Evolutionary conservation across 371 early-diverging fungal genomes (phyloP), one percentile per base, ranked within the genome.

Genomic region (Mortierella polycephala): DNA sequence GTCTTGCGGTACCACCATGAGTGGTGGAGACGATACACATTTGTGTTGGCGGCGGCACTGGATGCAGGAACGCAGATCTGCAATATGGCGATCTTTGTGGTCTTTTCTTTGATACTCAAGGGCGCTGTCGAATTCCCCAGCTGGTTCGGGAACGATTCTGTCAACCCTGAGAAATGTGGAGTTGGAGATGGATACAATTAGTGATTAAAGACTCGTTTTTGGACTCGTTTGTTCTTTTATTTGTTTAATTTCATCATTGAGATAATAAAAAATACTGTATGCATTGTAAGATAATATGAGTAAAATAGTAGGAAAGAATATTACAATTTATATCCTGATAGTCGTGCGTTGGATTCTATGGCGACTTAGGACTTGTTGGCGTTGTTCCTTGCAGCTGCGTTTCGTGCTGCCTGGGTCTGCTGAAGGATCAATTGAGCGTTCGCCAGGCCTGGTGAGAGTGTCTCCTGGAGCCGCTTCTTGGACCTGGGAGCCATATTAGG

Each of bases 21-120:
- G 13, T 82, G 82, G 82, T 82, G 79, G 77, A 45, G 70, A 40
- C 67, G 82, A 39, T 81, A 82, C 50, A 82, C 81, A 42, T 81
- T 79, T 61, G 73, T 82, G 23, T 56, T 84, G 45, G 74, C 81
- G 0, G 83, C 84, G 11, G 83, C 81, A 11, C 60, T 83, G 37
- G 82, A 84, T 68, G 74, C 79, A 1, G 80, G 83, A 4, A 67
- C 82, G 5, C 76, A 76, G 53, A 76, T 76, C 18, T 76, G 76
- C 37, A 76, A 76, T 57, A 76, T 76, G 76, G 76, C 76, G 18
- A 64, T 76, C 49, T 76, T 76, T 76, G 76, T 76, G 44, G 76
- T 76, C 23, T 76, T 76, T 57, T 57, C 71, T 6, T 42, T 76
- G 64, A 71, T 71, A 14, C 61, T 76, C 39, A 63, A 67, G 44